Evolutionary conservation across 2,329 filamentous ascomycete species (phyloP), one percentile per base, ranked within the genome.

Genomic region (Nannizziopsis arthrosporioides): DNA sequence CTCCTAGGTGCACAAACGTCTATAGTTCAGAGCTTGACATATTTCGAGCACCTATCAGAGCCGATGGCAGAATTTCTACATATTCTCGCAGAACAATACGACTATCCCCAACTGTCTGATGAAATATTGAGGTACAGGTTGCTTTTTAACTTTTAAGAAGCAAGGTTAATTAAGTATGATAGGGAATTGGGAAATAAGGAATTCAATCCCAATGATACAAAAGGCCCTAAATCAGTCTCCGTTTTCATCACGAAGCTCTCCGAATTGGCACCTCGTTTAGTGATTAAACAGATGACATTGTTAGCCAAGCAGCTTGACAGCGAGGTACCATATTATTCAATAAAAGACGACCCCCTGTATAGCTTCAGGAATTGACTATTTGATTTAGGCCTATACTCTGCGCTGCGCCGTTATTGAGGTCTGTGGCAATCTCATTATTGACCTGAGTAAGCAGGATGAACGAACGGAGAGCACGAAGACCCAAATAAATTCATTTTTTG

Each of bases 41-140:
- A 98, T 64, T 98, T 96, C 59, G 92, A 98, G 68, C 92, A 98
- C 66, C 71, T 98, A n/a, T 90, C 92, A 0, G 92, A 98, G 61
- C 92, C 92, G 1, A 98, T 98, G 92, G 92, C 92, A 30, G 93
- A 98, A 64, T 94, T 98, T 59, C 72, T 98, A 3, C 87, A 96
- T 59, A 98, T 96, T 59, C 73, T 98, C 19, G 83, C 89, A 1
- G 89, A 96, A 63, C 90, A 95, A 70, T 98, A 96, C 69, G 92
- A 98, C 67, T 94, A 96, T 63, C 85, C 89, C 12, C 92, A 98
- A 61, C 75, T 98, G 7, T 84, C 88, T 3, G 92, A 95, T 63
- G 92, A 98, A 62, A 85, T 96, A 27, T 68, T 98, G 50, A 82
- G 72, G 71, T 72, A 64, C 32, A 49, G 9, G 18, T 22, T 14